phyloP scores from a whole-genome alignment of 495 filamentous ascomycete genomes.

The Neurospora hispaniola region DNA sequence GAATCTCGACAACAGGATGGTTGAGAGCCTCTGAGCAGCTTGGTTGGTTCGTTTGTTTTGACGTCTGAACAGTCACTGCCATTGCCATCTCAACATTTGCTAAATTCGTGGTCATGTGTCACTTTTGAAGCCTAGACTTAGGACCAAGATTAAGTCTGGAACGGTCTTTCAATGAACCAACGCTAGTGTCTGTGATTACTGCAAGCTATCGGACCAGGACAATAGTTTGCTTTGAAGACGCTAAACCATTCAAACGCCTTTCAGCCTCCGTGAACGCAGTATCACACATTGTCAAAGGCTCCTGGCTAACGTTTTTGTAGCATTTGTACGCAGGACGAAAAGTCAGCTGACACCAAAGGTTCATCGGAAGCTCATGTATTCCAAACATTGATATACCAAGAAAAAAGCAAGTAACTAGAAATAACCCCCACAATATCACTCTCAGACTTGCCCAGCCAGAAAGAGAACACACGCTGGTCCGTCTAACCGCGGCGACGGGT shows the following conservation, averaged over 20 bases:
- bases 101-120: background rate
- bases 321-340: background rate
- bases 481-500: conserved; percentile 43
- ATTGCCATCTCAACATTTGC: background rate
- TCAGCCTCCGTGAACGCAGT: background rate
- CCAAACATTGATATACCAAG: background rate
- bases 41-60: background rate
- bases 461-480: background rate
- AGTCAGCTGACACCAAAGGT: conserved; percentile 7
- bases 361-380: background rate
- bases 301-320: background rate
- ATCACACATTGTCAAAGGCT: background rate
- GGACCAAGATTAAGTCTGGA: background rate
- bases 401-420: background rate
- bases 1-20: background rate
- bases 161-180: background rate
- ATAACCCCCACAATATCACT: background rate
- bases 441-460: background rate
- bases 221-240: background rate
- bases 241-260: background rate
- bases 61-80: background rate
- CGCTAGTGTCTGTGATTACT: background rate
- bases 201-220: background rate
- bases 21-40: background rate
- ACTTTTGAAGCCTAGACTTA: background rate